Evolutionary conservation across 202 grass and related monocot genomes (phyloP), one percentile per base, ranked within the genome.

Genomic region (Elaeis oleifera): DNA sequence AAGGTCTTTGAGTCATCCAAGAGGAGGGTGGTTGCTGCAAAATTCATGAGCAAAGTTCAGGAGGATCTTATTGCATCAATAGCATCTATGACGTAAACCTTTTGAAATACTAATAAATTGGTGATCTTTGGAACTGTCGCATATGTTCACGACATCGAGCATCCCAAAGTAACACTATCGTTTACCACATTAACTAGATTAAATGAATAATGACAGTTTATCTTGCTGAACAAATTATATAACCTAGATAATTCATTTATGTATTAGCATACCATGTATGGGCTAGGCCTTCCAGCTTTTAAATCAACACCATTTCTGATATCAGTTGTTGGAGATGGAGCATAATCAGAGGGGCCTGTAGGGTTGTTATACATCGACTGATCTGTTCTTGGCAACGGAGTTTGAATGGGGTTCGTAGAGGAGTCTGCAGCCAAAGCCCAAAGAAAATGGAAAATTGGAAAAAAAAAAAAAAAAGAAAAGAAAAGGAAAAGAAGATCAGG

Each of bases 291-390:
- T 29, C 88, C 74, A 68, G 70, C 61, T 71, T 94, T 89, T 19
- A 84, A 65, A 58, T 94, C 94, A 19, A 56, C 62, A 39, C 85
- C 76, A 16, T 84, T 92, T 65, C 94, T 79, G 16, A 92, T 78
- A 8, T 99, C 85, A 44, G 76, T 81, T 58, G 86, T 78, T 0
- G 88, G 94, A 15, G 94, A 99, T 9, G 85, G 88, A 5, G 94
- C 94, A 23, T 99, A 99, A 71, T 99, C 94, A 0, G 94, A 99
- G 36, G 88, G 88, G 1, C 80, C 94, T 0, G 85, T 99, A 1
- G 88, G 88, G 71, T 89, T 99, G 67, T 99, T 99, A 61, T 99
- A 99, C 77, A 89, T 92, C 1, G 71, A 79, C 20, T 70, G 13
- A 36, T 94, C 88, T 4, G 73, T 75, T 16, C 88, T 85, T 9